phyloP scores from a whole-genome alignment of 2,329 filamentous ascomycete genomes.

The Exophiala bonariae region DNA sequence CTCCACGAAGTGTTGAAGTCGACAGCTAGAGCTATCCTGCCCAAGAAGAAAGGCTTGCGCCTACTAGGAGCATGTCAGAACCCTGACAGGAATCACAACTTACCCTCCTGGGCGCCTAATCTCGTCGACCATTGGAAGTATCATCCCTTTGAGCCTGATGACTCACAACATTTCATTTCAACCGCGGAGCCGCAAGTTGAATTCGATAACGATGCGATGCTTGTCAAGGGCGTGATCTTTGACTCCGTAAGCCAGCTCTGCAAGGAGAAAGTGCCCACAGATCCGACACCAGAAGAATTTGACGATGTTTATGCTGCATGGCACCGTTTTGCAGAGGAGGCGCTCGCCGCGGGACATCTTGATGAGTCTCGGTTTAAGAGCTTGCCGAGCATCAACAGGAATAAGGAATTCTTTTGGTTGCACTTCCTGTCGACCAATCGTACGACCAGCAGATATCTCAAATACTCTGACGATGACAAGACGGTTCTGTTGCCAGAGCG shows the following conservation, averaged over 20 bases:
- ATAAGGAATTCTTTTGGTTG: conserved; percentile 6
- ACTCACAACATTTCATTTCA: conserved; percentile 1
- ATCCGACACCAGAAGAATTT: not conserved
- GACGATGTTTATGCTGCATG: conserved; percentile 4
- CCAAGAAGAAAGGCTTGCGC: too few relatives aligned
- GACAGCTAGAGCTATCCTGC: too few relatives aligned
- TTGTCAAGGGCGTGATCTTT: conserved; percentile 9
- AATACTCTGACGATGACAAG: conserved; percentile 4
- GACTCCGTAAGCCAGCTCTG: conserved; percentile 2
- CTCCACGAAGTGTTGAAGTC: too few relatives aligned
- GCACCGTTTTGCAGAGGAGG: conserved; percentile 6
- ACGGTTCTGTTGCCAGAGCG: conserved; percentile 9
- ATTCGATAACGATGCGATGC: conserved; percentile 5
- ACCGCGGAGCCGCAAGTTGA: not conserved
- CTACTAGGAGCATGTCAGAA: too few relatives aligned
- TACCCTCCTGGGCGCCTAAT: conserved; percentile 8
- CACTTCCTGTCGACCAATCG: conserved; percentile 8
- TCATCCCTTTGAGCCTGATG: conserved; percentile 4
- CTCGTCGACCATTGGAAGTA: conserved; percentile 9
- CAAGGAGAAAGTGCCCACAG: not conserved
- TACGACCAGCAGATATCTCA: conserved; percentile 1
- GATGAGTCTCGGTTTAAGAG: not conserved
- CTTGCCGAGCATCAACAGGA: not conserved
- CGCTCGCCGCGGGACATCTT: not conserved
- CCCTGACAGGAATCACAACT: too few relatives aligned